These are phyloP conservation scores for Bisporella sp. DNA, from an alignment of 2,329 filamentous ascomycete species.

Conservation along the genomic window DNA sequence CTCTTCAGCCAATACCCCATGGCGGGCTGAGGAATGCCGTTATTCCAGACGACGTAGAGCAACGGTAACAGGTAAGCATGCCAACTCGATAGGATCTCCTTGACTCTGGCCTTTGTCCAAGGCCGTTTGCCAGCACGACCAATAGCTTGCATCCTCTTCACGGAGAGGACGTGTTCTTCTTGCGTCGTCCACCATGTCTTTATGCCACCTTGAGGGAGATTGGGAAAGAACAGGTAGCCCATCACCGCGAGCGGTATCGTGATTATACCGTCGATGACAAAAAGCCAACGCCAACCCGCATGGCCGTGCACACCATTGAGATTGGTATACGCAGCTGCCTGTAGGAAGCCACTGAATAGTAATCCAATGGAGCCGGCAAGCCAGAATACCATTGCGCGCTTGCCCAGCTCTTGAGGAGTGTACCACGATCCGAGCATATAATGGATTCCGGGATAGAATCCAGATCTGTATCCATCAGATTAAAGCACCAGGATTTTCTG, in stretches of 20 bases:
- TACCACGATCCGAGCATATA: slow-evolving; percentile 54
- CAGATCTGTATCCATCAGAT: slow-evolving; percentile 23
- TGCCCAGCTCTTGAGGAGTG: slow-evolving; percentile 48
- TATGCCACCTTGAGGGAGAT: not conserved
- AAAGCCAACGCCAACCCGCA: not conserved
- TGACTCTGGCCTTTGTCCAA: not conserved
- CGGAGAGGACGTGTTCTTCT: not conserved
- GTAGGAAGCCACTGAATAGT: not conserved
- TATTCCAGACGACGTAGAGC: slow-evolving; percentile 29
- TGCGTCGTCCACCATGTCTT: not conserved
- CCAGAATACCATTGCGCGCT: slow-evolving; percentile 28
- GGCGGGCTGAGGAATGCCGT: slow-evolving; percentile 24
- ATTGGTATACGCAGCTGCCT: not conserved
- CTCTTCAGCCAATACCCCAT: not conserved
- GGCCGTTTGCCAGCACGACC: not conserved
- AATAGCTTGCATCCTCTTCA: not conserved
- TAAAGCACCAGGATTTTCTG: not conserved
- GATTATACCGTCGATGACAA: not conserved
- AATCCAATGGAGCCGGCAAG: not conserved
- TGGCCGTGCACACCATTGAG: not conserved
- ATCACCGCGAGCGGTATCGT: not conserved
- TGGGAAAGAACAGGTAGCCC: not conserved
- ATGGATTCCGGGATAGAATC: slow-evolving; percentile 47
- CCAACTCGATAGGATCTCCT: not conserved
- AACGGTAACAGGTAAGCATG: not conserved